Evolutionary conservation across 1,139 yeast species (phyloP), one percentile per base, ranked within the genome.

Genomic region (Citeromyces hawaiiensis): DNA sequence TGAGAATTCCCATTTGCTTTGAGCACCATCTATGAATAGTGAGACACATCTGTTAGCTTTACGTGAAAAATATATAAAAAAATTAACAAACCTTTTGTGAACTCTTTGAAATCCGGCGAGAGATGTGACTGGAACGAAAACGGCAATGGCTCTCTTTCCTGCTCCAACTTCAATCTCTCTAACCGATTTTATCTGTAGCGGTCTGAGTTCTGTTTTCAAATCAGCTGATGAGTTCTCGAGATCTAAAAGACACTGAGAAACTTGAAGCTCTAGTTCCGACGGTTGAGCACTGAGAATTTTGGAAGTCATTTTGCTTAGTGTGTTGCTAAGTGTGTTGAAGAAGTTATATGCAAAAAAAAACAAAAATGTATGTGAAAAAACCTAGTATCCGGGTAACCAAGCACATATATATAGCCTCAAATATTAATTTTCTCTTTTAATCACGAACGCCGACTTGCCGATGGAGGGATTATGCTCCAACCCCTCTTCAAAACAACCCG

Each of bases 241-340:
- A 76, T 91, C 99, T 63, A 81, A 69, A 68, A 91, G 85, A 62
- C 98, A 96, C 78, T 91, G 97, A 62, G 96, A 97, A 67, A 91
- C 95, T 77, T 91, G 94, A 72, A 91, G 86, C 77, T 91, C 99
- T 72, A 91, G 86, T 75, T 91, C 97, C 66, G 93, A 68, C 73
- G 97, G 97, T 64, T 78, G 79, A 64, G 79, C 79, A 60, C 83
- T 74, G 69, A 87, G 80, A 72, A 91, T 80, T 81, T 93, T 91
- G 70, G 86, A 85, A 65, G 94, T 93, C 70, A 96, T 86, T 96
- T 87, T 87, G 58, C n/a, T n/a, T 19, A 19, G 21, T 19, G 21
- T 19, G 21, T 19, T 19, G 21, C 4, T 19, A 19, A 19, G 21
- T 19, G 21, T 19, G 7, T 19, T 4, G 21, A 19, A 19, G n/a